phyloP scores from a whole-genome alignment of 768 basidiomycete species.

The Tephrocybe sp. region DNA sequence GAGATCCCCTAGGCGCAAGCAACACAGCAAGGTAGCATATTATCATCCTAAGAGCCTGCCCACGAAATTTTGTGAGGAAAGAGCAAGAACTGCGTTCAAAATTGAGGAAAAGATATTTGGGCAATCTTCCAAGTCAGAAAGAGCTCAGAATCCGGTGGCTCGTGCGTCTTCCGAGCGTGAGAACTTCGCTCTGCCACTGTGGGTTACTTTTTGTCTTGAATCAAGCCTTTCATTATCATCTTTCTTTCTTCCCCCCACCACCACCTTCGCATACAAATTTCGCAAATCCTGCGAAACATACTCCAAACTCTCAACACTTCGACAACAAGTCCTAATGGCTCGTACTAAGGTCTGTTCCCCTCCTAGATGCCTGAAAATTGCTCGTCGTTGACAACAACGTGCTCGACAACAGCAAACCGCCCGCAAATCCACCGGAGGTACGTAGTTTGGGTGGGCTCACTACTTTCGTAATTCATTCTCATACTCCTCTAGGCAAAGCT shows the following conservation, averaged over 20 bases:
- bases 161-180: conserved; percentile 49
- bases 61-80: conserved; percentile 19
- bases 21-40: conserved; percentile 8
- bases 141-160: conserved; percentile 47
- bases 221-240: conserved; percentile 27
- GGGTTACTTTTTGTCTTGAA: conserved; percentile 34
- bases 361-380: conserved; percentile 7
- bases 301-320: conserved; percentile 21
- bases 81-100: conserved; percentile 17
- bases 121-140: conserved; percentile 50
- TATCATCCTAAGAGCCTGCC: conserved; percentile 9
- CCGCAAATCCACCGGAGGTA: conserved; percentile 98
- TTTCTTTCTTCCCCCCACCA: conserved; percentile 37
- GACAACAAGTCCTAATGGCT: conserved; percentile 54
- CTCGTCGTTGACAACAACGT: conserved; percentile 26
- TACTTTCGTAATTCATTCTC: conserved; percentile 13
- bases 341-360: conserved; percentile 71
- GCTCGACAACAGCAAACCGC: conserved; percentile 82
- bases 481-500: conserved; percentile 62
- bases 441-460: conserved; percentile 25
- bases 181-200: conserved; percentile 37
- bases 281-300: conserved; percentile 21
- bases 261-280: conserved; percentile 25
- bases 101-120: conserved; percentile 27
- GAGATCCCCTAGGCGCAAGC: conserved; percentile 14